phyloP scores from a whole-genome alignment of 257 asterid genomes.

The Prunella vulgaris region DNA sequence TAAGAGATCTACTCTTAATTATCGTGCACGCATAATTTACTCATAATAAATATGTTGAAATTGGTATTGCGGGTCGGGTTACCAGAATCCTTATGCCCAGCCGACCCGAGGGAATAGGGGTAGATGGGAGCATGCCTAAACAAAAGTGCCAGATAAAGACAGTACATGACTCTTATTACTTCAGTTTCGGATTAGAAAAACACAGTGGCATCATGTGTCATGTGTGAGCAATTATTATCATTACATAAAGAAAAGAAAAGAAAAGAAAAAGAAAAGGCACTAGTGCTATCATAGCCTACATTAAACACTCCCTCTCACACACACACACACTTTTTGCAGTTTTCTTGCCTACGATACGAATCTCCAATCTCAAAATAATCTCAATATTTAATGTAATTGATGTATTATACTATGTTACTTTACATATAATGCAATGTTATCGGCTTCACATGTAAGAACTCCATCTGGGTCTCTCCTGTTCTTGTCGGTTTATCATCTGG shows the following conservation, averaged over 20 bases:
- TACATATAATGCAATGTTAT: slow-evolving; percentile 25
- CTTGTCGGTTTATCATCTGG: slow-evolving; percentile 35
- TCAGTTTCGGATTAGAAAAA: slow-evolving; percentile 19
- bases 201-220: slow-evolving; percentile 21
- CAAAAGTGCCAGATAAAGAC: slow-evolving; percentile 38
- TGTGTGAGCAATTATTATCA: slow-evolving; percentile 27
- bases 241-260: slow-evolving; percentile 16
- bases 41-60: neutral
- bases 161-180: slow-evolving; percentile 27
- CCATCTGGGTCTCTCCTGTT: slow-evolving; percentile 34
- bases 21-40: neutral
- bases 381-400: neutral
- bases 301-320: slow-evolving; percentile 17
- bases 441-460: slow-evolving; percentile 24
- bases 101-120: neutral
- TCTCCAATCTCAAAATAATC: slow-evolving; percentile 34
- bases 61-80: neutral
- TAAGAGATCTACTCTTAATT: no score
- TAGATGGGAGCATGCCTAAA: slow-evolving; percentile 13
- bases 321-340: slow-evolving; percentile 21
- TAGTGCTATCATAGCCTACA: neutral
- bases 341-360: slow-evolving; percentile 17
- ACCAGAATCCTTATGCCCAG: neutral
- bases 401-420: neutral
- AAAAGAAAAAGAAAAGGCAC: neutral